Evolutionary conservation across 140 eudicot genomes (phyloP).

Genomic region (Stevia rebaudiana): DNA sequence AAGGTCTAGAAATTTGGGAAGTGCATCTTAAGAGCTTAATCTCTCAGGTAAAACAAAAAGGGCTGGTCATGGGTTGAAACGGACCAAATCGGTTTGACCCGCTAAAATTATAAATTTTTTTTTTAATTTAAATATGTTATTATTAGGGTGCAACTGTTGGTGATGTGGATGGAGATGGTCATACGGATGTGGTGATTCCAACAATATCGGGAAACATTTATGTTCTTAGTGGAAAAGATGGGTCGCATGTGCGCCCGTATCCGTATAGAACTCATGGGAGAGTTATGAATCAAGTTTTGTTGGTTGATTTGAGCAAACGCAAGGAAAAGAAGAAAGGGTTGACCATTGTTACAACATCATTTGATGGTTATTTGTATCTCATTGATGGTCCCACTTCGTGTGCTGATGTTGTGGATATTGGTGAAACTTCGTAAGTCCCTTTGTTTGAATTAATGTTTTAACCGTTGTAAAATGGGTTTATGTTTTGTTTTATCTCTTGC

Average conservation of each 20-base stretch:
- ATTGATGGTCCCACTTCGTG: slow-evolving; percentile 96
- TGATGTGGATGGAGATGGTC: slow-evolving; percentile 98
- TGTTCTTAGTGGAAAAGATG: slow-evolving; percentile 90
- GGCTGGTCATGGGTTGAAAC: not conserved
- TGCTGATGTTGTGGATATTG: slow-evolving; percentile 98
- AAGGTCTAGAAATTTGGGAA: slow-evolving; percentile 92
- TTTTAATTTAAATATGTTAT: too few relatives aligned
- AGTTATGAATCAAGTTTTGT: slow-evolving; percentile 86
- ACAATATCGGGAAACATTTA: slow-evolving; percentile 89
- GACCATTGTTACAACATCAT: slow-evolving; percentile 78
- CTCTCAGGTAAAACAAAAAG: slow-evolving; percentile 59
- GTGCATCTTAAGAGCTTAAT: slow-evolving; percentile 82
- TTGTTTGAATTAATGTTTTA: too few relatives aligned
- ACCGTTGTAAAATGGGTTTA: too few relatives aligned
- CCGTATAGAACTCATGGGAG: slow-evolving; percentile 99
- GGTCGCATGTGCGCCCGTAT: slow-evolving; percentile 71
- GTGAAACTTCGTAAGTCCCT: slow-evolving; percentile 90
- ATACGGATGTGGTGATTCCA: slow-evolving; percentile 89
- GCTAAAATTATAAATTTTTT: slow-evolving; percentile 3
- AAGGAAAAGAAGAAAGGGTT: slow-evolving; percentile 91
- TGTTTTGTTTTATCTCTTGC: not conserved
- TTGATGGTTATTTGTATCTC: slow-evolving; percentile 93
- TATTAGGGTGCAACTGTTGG: slow-evolving; percentile 75
- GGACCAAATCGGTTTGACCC: not conserved
- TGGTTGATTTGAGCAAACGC: slow-evolving; percentile 78